Conservation (phyloP, 768 basidiomycete genomes). For the Collybia sordida region DNA sequence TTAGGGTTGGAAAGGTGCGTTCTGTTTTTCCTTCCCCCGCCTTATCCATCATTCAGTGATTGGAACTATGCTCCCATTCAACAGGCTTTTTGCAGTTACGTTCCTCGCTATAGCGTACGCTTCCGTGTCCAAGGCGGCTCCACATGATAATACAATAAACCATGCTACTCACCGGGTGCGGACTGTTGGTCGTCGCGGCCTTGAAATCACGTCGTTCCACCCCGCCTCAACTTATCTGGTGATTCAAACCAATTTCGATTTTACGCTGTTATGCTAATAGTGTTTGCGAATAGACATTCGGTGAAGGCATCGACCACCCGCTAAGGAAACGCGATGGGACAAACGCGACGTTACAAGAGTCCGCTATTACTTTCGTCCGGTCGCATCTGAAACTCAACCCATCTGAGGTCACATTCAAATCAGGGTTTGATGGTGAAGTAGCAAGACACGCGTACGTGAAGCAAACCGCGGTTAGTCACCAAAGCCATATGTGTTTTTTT, state of each 20-base stretch:
- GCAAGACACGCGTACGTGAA: slow-evolving; percentile 19
- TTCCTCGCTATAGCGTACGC: slow-evolving; percentile 26
- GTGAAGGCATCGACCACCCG: slow-evolving; percentile 29
- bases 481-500: background rate
- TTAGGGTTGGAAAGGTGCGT: no score
- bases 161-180: slow-evolving; percentile 32
- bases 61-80: slow-evolving; percentile 21
- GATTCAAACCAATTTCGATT: background rate
- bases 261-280: background rate
- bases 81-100: slow-evolving; percentile 27
- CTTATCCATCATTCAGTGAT: no score
- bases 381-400: slow-evolving; percentile 19
- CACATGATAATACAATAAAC: slow-evolving; percentile 24
- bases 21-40: no score
- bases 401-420: slow-evolving; percentile 11
- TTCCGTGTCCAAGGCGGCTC: slow-evolving; percentile 22
- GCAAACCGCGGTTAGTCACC: slow-evolving; percentile 13
- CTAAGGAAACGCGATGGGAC: slow-evolving; percentile 19
- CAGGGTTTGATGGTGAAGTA: slow-evolving; percentile 14
- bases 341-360: slow-evolving; percentile 18
- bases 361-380: slow-evolving; percentile 23
- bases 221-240: slow-evolving; percentile 36
- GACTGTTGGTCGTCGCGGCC: slow-evolving; percentile 21
- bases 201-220: slow-evolving; percentile 34
- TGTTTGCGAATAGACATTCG: slow-evolving; percentile 23